A percentile compares a stretch with the other conserved stretches of the same genome.
phyloP scores from a whole-genome alignment of 768 basidiomycete species.

The Brasilioporus rufonigricans region DNA sequence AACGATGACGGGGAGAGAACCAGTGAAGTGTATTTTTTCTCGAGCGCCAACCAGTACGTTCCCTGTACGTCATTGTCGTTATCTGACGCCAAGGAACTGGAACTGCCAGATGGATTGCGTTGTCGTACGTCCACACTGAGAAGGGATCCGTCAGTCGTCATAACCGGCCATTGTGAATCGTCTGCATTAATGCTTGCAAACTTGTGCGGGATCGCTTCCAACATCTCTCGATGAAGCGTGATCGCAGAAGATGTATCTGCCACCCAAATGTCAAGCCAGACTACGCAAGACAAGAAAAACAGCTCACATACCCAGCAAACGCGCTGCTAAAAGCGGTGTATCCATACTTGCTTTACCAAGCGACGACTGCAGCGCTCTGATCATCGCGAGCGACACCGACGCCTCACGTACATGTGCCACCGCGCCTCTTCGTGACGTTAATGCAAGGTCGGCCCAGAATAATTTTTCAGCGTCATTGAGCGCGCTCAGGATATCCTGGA shows the following conservation, averaged over 20 bases:
- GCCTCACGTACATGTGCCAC: constrained; percentile 75
- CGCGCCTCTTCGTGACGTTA: constrained; percentile 55
- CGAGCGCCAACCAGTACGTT: constrained; percentile 62
- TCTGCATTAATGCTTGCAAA: constrained; percentile 48
- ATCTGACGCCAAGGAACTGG: constrained; percentile 20
- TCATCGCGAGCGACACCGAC: constrained; percentile 63
- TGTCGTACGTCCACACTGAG: constrained; percentile 23
- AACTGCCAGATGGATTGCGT: constrained; percentile 17
- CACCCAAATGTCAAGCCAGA: background rate
- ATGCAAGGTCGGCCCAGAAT: constrained; percentile 62
- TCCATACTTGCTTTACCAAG: constrained; percentile 58
- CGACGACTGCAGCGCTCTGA: constrained; percentile 76
- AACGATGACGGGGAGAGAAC: constrained; percentile 33
- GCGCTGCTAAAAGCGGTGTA: constrained; percentile 54
- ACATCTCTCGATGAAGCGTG: constrained; percentile 81
- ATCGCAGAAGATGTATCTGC: constrained; percentile 76
- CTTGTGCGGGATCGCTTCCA: constrained; percentile 78
- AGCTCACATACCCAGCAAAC: constrained; percentile 53
- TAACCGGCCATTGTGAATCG: constrained; percentile 74
- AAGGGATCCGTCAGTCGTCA: constrained; percentile 44
- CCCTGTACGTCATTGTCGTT: constrained; percentile 40
- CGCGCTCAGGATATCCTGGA: constrained; percentile 55
- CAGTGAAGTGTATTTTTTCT: constrained; percentile 45
- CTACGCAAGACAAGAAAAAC: background rate
- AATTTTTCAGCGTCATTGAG: constrained; percentile 68